Percentiles rank a stretch among this genome's conserved stretches.
These are phyloP conservation scores for Cylindrotheca fusiformis DNA, from an alignment of 108 stramenopile species.

Conservation along the genomic window DNA sequence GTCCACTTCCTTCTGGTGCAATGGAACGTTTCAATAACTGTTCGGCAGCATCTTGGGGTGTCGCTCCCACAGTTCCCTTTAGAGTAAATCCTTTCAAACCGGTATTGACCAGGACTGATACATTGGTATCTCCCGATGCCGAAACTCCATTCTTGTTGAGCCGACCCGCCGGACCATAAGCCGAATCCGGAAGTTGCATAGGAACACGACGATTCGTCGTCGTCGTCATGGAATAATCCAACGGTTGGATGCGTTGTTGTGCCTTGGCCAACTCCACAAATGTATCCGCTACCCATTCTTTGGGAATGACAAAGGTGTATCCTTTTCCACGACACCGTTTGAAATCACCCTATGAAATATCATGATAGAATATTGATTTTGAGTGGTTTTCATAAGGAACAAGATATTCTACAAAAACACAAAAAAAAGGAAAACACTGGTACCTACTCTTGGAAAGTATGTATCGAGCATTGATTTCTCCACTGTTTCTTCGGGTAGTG, in stretches of 20 bases:
- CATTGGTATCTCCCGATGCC: slow-evolving; percentile 65
- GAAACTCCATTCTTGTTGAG: slow-evolving; percentile 49
- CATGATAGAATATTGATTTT: not conserved
- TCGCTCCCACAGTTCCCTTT: slow-evolving; percentile 39
- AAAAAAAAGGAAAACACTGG: no score
- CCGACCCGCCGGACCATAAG: slow-evolving; percentile 73
- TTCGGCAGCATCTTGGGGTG: slow-evolving; percentile 56
- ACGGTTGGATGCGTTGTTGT: slow-evolving; percentile 36
- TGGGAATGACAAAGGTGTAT: slow-evolving; percentile 71
- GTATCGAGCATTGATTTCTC: slow-evolving; percentile 63
- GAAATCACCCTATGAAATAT: slow-evolving; percentile 27
- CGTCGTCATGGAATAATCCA: slow-evolving; percentile 57
- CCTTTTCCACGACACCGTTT: slow-evolving; percentile 52
- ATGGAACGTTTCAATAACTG: slow-evolving; percentile 43
- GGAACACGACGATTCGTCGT: not conserved
- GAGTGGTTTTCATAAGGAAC: no score
- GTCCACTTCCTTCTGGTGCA: slow-evolving; percentile 58
- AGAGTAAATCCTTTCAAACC: slow-evolving; percentile 49
- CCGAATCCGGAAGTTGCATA: slow-evolving; percentile 43
- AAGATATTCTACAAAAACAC: no score
- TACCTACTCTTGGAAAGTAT: slow-evolving; percentile 49
- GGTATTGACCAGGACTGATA: slow-evolving; percentile 57
- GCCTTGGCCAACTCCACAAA: slow-evolving; percentile 71
- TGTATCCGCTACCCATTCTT: slow-evolving; percentile 85
- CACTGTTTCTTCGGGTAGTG: slow-evolving; percentile 52